phyloP scores from a whole-genome alignment of 345 rosid species.

The Rhodamnia argentea region DNA sequence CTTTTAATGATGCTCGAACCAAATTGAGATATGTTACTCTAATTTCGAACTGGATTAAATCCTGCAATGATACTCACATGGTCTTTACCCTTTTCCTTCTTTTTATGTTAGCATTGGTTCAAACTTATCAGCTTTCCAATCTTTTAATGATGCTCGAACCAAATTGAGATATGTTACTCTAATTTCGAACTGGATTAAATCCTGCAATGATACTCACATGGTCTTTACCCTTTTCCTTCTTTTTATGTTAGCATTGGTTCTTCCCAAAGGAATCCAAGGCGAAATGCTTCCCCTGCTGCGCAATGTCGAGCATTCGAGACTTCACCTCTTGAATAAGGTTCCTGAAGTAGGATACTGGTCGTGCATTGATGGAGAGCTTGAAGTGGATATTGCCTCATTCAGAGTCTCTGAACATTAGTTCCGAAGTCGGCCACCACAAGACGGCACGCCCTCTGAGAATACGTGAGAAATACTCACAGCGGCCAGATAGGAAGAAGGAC shows the following conservation, averaged over 20 bases:
- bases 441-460: not conserved
- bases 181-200: not conserved
- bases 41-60: not conserved
- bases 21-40: not conserved
- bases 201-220: not conserved
- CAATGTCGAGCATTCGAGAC: not conserved
- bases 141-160: not conserved
- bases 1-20: not conserved
- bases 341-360: not conserved
- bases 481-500: not conserved
- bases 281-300: not conserved
- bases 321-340: not conserved
- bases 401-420: not conserved
- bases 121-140: not conserved
- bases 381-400: not conserved
- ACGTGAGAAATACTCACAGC: not conserved
- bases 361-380: not conserved
- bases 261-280: not conserved
- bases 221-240: not conserved
- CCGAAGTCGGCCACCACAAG: not conserved
- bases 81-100: not conserved
- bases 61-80: not conserved
- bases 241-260: not conserved
- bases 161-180: not conserved
- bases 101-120: not conserved